These are phyloP conservation scores for Torrubiella hemipterigena DNA, from an alignment of 2,329 filamentous ascomycete genomes.

Conservation along the genomic window DNA sequence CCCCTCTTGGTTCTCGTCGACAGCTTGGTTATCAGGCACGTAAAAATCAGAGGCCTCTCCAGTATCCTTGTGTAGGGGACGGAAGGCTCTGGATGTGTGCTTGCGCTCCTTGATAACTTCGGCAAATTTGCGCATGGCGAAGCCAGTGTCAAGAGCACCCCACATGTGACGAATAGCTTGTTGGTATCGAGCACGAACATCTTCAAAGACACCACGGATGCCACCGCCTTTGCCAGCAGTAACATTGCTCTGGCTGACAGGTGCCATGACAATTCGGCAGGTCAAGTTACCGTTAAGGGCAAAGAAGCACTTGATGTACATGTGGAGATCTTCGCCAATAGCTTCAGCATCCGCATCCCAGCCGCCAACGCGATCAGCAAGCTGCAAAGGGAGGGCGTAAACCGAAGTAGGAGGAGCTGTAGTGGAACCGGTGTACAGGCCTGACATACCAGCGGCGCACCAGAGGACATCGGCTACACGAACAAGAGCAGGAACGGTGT, in stretches of 20 bases:
- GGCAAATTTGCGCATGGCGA: constrained; percentile 44
- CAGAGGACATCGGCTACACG: constrained; percentile 62
- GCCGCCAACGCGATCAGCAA: constrained; percentile 57
- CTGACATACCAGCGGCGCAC: constrained; percentile 59
- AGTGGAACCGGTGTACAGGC: constrained; percentile 49
- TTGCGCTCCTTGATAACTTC: constrained; percentile 47
- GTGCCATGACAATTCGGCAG: constrained; percentile 50
- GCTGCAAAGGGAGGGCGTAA: constrained; percentile 55
- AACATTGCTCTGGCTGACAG: constrained; percentile 63
- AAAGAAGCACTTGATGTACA: constrained; percentile 71
- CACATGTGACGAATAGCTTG: constrained; percentile 68
- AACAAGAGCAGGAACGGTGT: constrained; percentile 54
- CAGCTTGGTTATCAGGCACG: constrained; percentile 31
- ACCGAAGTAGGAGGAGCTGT: constrained; percentile 63
- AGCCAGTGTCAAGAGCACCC: constrained; percentile 60
- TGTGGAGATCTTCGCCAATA: constrained; percentile 66
- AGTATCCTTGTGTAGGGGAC: constrained; percentile 39
- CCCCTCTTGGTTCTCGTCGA: constrained; percentile 25
- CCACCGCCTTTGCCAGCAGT: constrained; percentile 45
- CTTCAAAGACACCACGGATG: constrained; percentile 38
- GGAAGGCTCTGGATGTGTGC: constrained; percentile 40
- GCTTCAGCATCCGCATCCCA: constrained; percentile 62
- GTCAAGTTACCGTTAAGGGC: constrained; percentile 58
- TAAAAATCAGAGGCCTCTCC: constrained; percentile 33
- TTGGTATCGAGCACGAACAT: constrained; percentile 55